Base-by-base conservation (phyloP, 78 protist species). In the Guillardia theta region DNA sequence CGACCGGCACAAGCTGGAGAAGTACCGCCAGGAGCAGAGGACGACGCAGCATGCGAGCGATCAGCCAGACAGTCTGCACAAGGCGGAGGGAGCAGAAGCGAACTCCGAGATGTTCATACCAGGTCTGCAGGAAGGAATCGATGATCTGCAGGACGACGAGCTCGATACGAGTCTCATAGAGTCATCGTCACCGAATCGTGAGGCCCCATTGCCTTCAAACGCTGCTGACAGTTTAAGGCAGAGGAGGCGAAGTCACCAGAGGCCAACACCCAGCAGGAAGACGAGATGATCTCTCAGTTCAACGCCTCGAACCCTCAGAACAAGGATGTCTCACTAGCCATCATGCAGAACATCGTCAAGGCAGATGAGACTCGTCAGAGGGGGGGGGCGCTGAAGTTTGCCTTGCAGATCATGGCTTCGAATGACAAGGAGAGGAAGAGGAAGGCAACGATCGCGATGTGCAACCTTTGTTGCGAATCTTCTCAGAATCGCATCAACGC, bases 381-480 rank as follows among this genome's bases (percentile, higher is more conserved):
- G 6, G 6, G 27, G 2, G 70, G 70, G 27, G 27, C 27, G 70
- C 27, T 58, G 70, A 30, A 24, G 70, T 27, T 24, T 30, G 27
- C 4, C 21, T 30, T 6, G 27, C 6, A 27, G 21, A 24, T 9
- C 6, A 27, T 58, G 2, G 1, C 1, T 58, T 0, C 70, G 70
- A 3, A 24, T 50, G 10, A 15, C 58, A 50, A 50, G 58, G 83
- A 70, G 41, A 70, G 36, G 41, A 33, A 24, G 15, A 70, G 36
- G 41, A 70, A 70, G 41, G 83, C 83, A 43, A 70, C 83, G n/a
- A 33, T 70, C 36, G 83, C 83, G 83, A 70, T 70, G 83, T 70
- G 83, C 83, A 70, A 70, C 83, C 41, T 70, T 12, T 70, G 83
- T 70, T 70, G 83, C 41, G 83, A 70, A 3, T 70, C 83, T 4